phyloP scores from a whole-genome alignment of 2,329 filamentous ascomycete species.

The Phyllachora maydis region DNA sequence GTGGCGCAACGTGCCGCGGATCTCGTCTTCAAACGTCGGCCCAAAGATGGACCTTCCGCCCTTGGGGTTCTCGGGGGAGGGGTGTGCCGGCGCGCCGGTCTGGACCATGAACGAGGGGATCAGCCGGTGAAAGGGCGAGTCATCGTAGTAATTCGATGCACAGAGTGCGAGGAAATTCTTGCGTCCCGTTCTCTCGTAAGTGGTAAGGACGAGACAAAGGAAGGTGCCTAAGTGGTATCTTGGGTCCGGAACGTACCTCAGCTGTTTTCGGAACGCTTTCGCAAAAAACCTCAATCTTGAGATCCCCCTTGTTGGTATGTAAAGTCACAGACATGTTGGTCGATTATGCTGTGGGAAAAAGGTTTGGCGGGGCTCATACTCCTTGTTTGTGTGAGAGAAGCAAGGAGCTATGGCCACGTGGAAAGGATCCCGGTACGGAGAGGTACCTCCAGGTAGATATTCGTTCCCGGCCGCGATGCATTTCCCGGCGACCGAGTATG shows the following conservation, averaged over 20 bases:
- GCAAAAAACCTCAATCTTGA: conserved; percentile 95
- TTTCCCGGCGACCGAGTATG: too few species aligned
- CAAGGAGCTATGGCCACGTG: too few species aligned
- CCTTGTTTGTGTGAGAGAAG: too few species aligned
- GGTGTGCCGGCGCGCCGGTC: conserved; percentile 42
- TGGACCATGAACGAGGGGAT: conserved; percentile 71
- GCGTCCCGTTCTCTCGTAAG: background rate
- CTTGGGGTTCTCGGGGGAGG: conserved; percentile 37
- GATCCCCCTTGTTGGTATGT: conserved; percentile 71
- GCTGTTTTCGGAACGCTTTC: conserved; percentile 85
- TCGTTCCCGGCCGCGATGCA: too few species aligned
- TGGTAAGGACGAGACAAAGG: background rate
- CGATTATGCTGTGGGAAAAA: background rate
- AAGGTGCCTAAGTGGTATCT: background rate
- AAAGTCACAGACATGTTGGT: conserved; percentile 45
- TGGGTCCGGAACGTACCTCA: conserved; percentile 31
- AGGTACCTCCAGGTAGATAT: too few species aligned
- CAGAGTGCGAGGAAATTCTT: conserved; percentile 79
- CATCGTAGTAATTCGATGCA: conserved; percentile 57
- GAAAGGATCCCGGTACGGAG: too few species aligned
- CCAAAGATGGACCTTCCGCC: conserved; percentile 56
- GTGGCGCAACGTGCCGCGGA: conserved; percentile 48
- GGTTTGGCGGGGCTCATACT: too few species aligned
- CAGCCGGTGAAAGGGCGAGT: conserved; percentile 58
- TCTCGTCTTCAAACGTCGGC: conserved; percentile 60